Base-by-base conservation (phyloP, 345 rosid species). In the Trapa bicornis region DNA sequence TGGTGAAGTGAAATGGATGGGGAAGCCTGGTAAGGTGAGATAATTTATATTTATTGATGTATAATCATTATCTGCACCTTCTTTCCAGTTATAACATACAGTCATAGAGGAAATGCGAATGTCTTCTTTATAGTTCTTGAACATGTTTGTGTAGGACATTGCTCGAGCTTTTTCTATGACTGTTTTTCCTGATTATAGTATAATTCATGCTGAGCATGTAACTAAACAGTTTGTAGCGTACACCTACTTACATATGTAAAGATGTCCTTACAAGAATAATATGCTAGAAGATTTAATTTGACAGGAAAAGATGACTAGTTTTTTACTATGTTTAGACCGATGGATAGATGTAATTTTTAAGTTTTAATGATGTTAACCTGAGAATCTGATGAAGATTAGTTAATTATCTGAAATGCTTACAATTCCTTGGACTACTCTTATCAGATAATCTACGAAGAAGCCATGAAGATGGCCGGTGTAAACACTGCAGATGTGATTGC, bases 1-100 rank as follows among this genome's bases (percentile, higher is more conserved):
- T 11, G 97, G 92, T 74, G 94, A 87, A 74, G 97, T 93, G 62
- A 93, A 81, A 77, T 93, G 97, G 97, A 93, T 90, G 91, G 98
- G 98, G 29, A 90, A 90, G 75, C 98, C 98, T 47, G 84, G 82
- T 71, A 83, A 88, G 97, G 98, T 89, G 68, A 72, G 62, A 61
- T 29, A 5, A 32, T 57, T 54, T 22, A 53, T 53, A n/a, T 39
- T 37, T 29, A 14, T 61, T 10, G 66, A 9, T 3, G 66, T 17
- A 15, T 17, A 15, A 41, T 13, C 66, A 16, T 9, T 52, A 2
- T 47, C 45, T 32, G 15, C 57, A 0, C 45, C 50, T 10, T 36
- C 35, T 37, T 41, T 42, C 22, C 11, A 6, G 43, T 41, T 41
- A 8, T 41, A 15, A 17, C 53, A 47, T 10, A 12, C 56, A 50